A percentile compares a stretch with the other conserved stretches of the same genome.
Conservation (phyloP, 345 rosid species). For the Tarenaya hassleriana region DNA sequence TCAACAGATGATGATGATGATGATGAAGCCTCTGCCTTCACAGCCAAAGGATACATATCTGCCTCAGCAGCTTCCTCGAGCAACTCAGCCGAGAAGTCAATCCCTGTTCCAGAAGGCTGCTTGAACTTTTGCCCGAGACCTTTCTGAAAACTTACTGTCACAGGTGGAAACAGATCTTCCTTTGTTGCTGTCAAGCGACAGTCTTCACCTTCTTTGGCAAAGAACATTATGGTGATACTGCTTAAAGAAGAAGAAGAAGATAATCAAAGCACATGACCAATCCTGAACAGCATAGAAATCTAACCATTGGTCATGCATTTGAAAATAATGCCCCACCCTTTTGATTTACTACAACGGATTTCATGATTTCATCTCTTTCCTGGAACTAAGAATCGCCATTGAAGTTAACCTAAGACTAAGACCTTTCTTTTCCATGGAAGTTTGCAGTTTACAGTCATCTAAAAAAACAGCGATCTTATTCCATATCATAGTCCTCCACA, state of each 20-base stretch:
- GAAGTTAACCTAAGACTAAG: neutral
- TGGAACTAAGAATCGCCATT: neutral
- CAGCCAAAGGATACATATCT: slow-evolving; percentile 62
- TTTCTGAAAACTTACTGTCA: slow-evolving; percentile 40
- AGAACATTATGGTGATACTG: slow-evolving; percentile 69
- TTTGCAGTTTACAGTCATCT: neutral
- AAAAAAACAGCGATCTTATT: too few species aligned
- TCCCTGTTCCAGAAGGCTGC: slow-evolving; percentile 70
- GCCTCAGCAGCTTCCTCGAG: slow-evolving; percentile 31
- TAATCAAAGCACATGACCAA: slow-evolving; percentile 2
- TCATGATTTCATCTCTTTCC: neutral
- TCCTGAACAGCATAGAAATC: neutral
- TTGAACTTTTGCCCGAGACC: slow-evolving; percentile 72
- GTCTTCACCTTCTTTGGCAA: slow-evolving; percentile 61
- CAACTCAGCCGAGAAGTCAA: slow-evolving; percentile 51
- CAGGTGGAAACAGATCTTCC: slow-evolving; percentile 42
- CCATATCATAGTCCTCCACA: too few species aligned
- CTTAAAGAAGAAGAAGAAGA: neutral
- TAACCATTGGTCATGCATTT: neutral
- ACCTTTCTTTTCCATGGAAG: neutral
- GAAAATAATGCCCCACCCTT: neutral
- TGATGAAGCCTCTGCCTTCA: slow-evolving; percentile 59
- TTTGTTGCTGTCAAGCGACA: slow-evolving; percentile 51
- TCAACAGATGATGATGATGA: slow-evolving; percentile 31
- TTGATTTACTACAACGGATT: neutral